A percentile compares a stretch with the other conserved stretches of the same genome.
phyloP scores from a whole-genome alignment of 2,329 filamentous ascomycete species.

The Leptodontidium sp. region DNA sequence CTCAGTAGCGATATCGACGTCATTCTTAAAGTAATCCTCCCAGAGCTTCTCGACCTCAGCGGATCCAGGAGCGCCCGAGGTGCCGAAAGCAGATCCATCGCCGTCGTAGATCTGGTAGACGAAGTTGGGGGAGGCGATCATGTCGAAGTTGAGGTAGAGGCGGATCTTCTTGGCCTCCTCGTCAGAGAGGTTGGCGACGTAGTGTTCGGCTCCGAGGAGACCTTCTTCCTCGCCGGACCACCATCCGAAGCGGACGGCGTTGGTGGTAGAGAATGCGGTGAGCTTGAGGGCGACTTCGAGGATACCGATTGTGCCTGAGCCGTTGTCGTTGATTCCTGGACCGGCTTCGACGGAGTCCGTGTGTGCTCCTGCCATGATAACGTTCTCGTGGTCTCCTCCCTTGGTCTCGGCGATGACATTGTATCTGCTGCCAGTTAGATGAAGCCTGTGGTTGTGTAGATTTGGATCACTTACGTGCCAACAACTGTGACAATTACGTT shows the following conservation, averaged over 20 bases:
- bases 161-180: slow-evolving; percentile 67
- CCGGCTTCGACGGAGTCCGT: slow-evolving; percentile 68
- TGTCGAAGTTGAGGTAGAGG: slow-evolving; percentile 74
- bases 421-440: slow-evolving; percentile 13
- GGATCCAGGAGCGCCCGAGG: slow-evolving; percentile 63
- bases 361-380: slow-evolving; percentile 70
- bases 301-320: slow-evolving; percentile 52
- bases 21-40: slow-evolving; percentile 27
- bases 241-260: slow-evolving; percentile 72
- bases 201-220: slow-evolving; percentile 67
- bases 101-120: slow-evolving; percentile 73
- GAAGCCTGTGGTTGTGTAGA: background rate
- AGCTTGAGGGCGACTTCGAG: slow-evolving; percentile 68
- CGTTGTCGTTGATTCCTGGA: slow-evolving; percentile 53
- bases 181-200: slow-evolving; percentile 59
- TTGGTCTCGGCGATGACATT: slow-evolving; percentile 70
- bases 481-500: slow-evolving; percentile 12
- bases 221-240: slow-evolving; percentile 73
- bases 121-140: slow-evolving; percentile 71
- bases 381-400: slow-evolving; percentile 66
- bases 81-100: slow-evolving; percentile 27
- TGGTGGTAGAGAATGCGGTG: slow-evolving; percentile 63
- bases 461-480: slow-evolving; percentile 12
- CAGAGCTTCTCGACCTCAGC: slow-evolving; percentile 28
- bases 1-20: slow-evolving; percentile 23